A percentile compares a stretch with the other conserved stretches of the same genome.
Evolutionary conservation across 352 stramenopile genomes (phyloP).

Genomic region (Phytopythium litorale): DNA sequence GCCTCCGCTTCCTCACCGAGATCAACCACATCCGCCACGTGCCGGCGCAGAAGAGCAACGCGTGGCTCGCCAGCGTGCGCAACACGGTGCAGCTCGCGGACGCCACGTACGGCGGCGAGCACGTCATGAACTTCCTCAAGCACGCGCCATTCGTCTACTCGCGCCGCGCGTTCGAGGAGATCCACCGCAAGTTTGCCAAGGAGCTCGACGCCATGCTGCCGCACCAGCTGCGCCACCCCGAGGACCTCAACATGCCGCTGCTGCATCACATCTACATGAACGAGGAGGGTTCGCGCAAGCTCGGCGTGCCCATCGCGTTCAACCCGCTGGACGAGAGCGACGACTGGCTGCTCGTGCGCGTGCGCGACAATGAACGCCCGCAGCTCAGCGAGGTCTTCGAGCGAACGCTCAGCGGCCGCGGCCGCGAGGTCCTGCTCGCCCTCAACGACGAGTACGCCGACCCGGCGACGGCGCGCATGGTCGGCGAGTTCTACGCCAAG

Average conservation of each 20-base stretch:
- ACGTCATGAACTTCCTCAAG: constrained; percentile 86
- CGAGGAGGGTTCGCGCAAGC: constrained; percentile 55
- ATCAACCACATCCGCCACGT: constrained; percentile 84
- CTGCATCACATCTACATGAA: constrained; percentile 86
- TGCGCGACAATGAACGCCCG: constrained; percentile 56
- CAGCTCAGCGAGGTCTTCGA: constrained; percentile 27
- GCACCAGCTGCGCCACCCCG: constrained; percentile 57
- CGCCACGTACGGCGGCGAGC: constrained; percentile 73
- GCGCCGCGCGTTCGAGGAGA: constrained; percentile 60
- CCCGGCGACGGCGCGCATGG: constrained; percentile 43
- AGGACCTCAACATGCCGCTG: constrained; percentile 81
- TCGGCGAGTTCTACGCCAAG: constrained; percentile 53
- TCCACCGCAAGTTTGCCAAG: constrained; percentile 64
- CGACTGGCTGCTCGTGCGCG: constrained; percentile 73
- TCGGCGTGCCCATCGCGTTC: constrained; percentile 37
- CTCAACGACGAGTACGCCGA: constrained; percentile 81
- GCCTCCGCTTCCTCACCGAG: constrained; percentile 67
- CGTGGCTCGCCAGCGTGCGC: constrained; percentile 72
- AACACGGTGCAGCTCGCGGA: constrained; percentile 73
- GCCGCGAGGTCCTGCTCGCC: constrained; percentile 56
- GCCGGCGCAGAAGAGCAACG: constrained; percentile 49
- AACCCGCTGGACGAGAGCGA: constrained; percentile 43
- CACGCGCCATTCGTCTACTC: constrained; percentile 84
- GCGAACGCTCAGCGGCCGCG: constrained; percentile 35
- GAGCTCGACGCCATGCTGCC: constrained; percentile 48